phyloP scores from a whole-genome alignment of 2,329 filamentous ascomycete genomes.

The Pseudogymnoascus sp. region DNA sequence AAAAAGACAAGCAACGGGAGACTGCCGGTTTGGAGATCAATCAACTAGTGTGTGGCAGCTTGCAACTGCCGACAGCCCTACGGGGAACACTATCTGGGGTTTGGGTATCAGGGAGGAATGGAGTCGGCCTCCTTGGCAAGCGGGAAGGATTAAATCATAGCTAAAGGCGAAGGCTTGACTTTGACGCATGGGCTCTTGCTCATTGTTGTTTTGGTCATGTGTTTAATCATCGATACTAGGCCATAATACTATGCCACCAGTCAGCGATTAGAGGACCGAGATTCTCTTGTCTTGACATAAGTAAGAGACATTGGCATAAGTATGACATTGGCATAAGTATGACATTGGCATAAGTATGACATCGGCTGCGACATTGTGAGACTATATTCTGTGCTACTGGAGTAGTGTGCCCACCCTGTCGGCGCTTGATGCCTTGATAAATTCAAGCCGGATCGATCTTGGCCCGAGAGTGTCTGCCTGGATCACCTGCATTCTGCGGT shows the following conservation, averaged over 20 bases:
- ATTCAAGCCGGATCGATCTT: not conserved
- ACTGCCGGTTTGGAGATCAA: not conserved
- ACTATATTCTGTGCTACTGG: not conserved
- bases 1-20: not conserved
- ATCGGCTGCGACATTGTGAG: not conserved
- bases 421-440: not conserved
- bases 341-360: conserved; percentile 7
- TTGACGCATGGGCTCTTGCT: not conserved
- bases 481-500: not conserved
- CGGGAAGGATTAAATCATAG: not conserved
- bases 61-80: conserved; percentile 1
- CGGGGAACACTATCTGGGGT: not conserved
- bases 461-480: too few species aligned
- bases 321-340: not conserved
- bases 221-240: conserved; percentile 5
- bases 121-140: not conserved
- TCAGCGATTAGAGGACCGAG: not conserved
- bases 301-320: not conserved
- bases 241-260: not conserved
- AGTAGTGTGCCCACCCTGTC: not conserved
- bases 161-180: not conserved
- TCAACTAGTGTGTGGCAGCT: not conserved
- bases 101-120: not conserved
- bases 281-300: not conserved
- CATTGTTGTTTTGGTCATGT: not conserved